A percentile compares a stretch with the other conserved stretches of the same genome.
These are phyloP conservation scores for Moelleriella libera DNA, from an alignment of 2,329 filamentous ascomycete species.

Conservation along the genomic window DNA sequence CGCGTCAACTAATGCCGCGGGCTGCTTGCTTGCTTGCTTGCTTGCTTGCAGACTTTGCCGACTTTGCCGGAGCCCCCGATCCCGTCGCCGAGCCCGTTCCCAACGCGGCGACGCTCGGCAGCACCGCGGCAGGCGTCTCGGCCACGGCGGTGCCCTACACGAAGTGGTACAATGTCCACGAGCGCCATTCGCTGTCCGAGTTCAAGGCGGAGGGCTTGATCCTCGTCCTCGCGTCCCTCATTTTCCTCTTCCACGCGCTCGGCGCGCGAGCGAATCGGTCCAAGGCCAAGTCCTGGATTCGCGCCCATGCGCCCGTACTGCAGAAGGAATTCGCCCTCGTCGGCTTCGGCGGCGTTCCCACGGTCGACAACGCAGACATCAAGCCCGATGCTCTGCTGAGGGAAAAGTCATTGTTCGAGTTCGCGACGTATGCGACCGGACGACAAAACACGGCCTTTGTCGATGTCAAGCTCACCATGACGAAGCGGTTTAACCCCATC, in stretches of 20 bases:
- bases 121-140: conserved; percentile 29
- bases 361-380: conserved; percentile 25
- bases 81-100: conserved; percentile 39
- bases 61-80: conserved; percentile 71
- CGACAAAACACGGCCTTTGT: conserved; percentile 86
- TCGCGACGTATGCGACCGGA: conserved; percentile 74
- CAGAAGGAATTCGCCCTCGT: conserved; percentile 75
- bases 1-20: no score
- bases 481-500: conserved; percentile 77
- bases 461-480: conserved; percentile 68
- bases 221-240: conserved; percentile 56
- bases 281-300: conserved; percentile 70
- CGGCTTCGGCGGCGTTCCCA: conserved; percentile 53
- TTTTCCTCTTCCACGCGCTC: conserved; percentile 68
- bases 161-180: conserved; percentile 94
- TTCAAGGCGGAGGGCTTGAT: conserved; percentile 83
- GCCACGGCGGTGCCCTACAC: conserved; percentile 55
- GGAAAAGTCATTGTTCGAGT: conserved; percentile 83
- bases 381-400: conserved; percentile 43
- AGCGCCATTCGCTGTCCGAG: conserved; percentile 70
- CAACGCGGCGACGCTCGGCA: conserved; percentile 30
- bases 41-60: conserved; percentile 62
- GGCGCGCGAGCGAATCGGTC: conserved; percentile 67
- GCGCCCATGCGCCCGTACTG: conserved; percentile 57
- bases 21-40: no score